These are phyloP conservation scores for Vanderwaltozyma tropicalis DNA, from an alignment of 805 yeast species.

Conservation along the genomic window DNA sequence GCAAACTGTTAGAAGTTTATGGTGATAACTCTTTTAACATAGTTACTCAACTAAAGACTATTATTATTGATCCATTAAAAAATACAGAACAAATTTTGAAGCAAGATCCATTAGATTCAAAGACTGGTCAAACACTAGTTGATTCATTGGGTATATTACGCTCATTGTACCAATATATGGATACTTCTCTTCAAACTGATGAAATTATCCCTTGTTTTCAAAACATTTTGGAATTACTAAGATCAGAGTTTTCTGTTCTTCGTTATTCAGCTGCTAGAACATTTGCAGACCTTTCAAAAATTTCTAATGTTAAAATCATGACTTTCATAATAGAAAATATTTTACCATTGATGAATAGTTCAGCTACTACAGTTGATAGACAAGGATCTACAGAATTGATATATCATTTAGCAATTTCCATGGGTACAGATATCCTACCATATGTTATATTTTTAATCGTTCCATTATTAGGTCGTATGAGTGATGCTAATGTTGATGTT, in stretches of 20 bases:
- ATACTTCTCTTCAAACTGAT: slow-evolving; percentile 33
- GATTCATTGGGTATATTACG: slow-evolving; percentile 79
- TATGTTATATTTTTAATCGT: slow-evolving; percentile 92
- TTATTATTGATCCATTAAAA: slow-evolving; percentile 58
- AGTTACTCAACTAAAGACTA: slow-evolving; percentile 54
- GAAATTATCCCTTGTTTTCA: slow-evolving; percentile 41
- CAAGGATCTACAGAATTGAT: slow-evolving; percentile 93
- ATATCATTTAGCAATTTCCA: slow-evolving; percentile 70
- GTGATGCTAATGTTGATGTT: slow-evolving; percentile 85
- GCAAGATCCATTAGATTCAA: slow-evolving; percentile 31
- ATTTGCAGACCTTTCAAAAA: slow-evolving; percentile 66
- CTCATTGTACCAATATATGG: slow-evolving; percentile 58
- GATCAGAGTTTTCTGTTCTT: slow-evolving; percentile 68
- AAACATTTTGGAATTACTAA: slow-evolving; percentile 41
- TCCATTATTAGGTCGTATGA: slow-evolving; percentile 95
- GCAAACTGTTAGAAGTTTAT: slow-evolving; percentile 43
- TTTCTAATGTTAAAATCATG: slow-evolving; percentile 59
- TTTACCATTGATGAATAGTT: slow-evolving; percentile 71
- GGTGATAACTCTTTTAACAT: slow-evolving; percentile 44
- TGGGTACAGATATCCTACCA: slow-evolving; percentile 87
- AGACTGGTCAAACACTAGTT: slow-evolving; percentile 65
- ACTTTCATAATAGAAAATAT: slow-evolving; percentile 68
- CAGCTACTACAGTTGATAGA: slow-evolving; percentile 57
- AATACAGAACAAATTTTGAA: slow-evolving; percentile 24
- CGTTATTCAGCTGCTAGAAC: slow-evolving; percentile 87